phyloP scores from a whole-genome alignment of 768 basidiomycete genomes.

The Bullera alba region DNA sequence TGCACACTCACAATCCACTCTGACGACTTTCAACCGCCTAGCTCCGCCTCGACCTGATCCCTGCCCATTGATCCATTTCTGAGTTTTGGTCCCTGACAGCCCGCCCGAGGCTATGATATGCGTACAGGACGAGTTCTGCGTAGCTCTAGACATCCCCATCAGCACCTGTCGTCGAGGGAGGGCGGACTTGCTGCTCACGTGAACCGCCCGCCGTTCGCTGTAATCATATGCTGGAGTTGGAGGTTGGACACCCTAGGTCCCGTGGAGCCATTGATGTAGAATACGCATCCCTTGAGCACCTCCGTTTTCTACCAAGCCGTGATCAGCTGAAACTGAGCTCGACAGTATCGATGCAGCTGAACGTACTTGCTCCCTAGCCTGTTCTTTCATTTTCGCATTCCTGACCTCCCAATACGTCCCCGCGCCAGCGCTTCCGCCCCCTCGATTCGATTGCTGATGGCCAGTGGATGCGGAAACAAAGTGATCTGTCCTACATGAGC shows the following conservation, averaged over 20 bases:
- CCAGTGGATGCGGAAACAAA: slow-evolving; percentile 38
- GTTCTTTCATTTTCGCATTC: slow-evolving; percentile 32
- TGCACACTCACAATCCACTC: slow-evolving; percentile 33
- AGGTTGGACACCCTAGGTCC: slow-evolving; percentile 37
- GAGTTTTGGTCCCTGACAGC: slow-evolving; percentile 33
- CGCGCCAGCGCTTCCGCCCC: slow-evolving; percentile 32
- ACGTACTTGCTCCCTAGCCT: slow-evolving; percentile 30
- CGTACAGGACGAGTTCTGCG: slow-evolving; percentile 27
- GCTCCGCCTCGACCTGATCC: slow-evolving; percentile 24
- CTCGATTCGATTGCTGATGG: slow-evolving; percentile 36
- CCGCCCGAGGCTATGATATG: slow-evolving; percentile 37
- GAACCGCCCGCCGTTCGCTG: slow-evolving; percentile 31
- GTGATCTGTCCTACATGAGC: slow-evolving; percentile 27
- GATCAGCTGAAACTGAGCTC: slow-evolving; percentile 3
- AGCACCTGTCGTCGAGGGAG: not conserved
- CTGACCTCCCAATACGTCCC: slow-evolving; percentile 38
- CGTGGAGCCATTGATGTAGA: slow-evolving; percentile 39
- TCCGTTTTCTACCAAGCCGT: slow-evolving; percentile 10
- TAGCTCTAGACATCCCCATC: slow-evolving; percentile 8
- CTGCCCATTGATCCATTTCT: slow-evolving; percentile 39
- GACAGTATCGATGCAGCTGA: not conserved
- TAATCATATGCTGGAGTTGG: slow-evolving; percentile 35
- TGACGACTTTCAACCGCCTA: slow-evolving; percentile 30
- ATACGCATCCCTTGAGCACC: slow-evolving; percentile 24
- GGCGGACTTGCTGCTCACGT: slow-evolving; percentile 12